Evolutionary conservation across 306 rosid species (phyloP), one percentile per base, ranked within the genome.

Genomic region (Sicyos edulis): DNA sequence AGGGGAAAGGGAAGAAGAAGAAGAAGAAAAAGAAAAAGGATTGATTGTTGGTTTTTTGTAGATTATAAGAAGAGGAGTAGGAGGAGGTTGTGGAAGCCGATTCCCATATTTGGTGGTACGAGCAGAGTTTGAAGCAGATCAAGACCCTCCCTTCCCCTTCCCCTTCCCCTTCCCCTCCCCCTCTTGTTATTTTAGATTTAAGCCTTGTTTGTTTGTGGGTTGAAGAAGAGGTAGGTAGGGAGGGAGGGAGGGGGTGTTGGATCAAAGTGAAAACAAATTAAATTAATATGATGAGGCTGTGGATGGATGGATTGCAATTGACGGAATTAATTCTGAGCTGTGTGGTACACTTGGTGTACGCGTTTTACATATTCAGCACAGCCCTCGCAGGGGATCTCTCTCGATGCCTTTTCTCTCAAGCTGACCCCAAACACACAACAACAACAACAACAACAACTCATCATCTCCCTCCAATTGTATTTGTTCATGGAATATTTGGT

Each of bases 401-500:
- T 78, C 86, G 83, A 2, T 80, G 60, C 47, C 80, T 84, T 10
- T 86, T 63, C 14, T 87, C 83, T 61, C 71, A 82, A 20, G 74
- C 72, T 5, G 37, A 32, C 5, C 9, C 63, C 32, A 81, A 40
- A 40, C 45, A 40, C 45, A 32, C 45, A 40, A 40, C 45, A 40
- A 32, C 37, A 4, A 32, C 37, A 4, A 32, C 37, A 4, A 32
- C 37, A 4, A 32, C 37, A 4, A 3, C 37, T 40, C 52, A 54
- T 21, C 68, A 63, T 79, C 79, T 91, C 20, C 96, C 99, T 78
- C 99, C 99, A 4, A 95, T 95, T 77, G 97, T 95, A 1, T 78
- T 95, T 34, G 95, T 91, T 24, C 99, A 95, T 79, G 99, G 99
- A 54, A 95, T 95, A 68, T 95, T 95, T 78, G 99, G 99, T 50